phyloP scores from a whole-genome alignment of 768 basidiomycete genomes.

The Leccinum variicolor region DNA sequence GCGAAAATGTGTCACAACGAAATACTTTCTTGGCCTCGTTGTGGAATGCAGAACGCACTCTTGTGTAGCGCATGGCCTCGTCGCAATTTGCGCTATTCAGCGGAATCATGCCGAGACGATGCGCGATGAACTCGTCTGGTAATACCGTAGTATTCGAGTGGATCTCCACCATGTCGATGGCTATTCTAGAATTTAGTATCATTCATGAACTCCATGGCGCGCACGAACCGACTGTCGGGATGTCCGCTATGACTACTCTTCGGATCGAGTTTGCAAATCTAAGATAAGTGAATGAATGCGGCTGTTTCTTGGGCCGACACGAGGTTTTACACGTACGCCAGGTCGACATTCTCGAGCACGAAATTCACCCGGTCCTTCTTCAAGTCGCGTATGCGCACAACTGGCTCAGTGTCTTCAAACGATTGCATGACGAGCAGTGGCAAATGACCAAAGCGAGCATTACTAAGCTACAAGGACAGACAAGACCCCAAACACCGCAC shows the following conservation, averaged over 20 bases:
- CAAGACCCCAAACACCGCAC: constrained; percentile 23
- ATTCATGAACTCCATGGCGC: neutral
- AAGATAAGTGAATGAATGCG: constrained; percentile 11
- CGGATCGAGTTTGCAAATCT: constrained; percentile 95
- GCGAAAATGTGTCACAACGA: constrained; percentile 1
- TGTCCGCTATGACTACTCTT: constrained; percentile 93
- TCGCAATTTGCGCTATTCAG: constrained; percentile 85
- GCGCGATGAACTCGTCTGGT: constrained; percentile 96
- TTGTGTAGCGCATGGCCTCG: constrained; percentile 77
- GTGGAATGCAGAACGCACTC: constrained; percentile 43
- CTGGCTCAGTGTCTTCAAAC: constrained; percentile 50
- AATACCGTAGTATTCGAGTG: constrained; percentile 88
- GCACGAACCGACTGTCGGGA: constrained; percentile 87
- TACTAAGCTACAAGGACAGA: neutral
- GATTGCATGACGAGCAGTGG: constrained; percentile 29
- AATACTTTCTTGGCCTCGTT: neutral
- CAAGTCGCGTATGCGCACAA: constrained; percentile 79
- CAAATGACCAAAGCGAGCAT: neutral
- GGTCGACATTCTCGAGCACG: constrained; percentile 92
- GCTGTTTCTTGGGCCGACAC: neutral
- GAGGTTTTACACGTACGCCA: constrained; percentile 61
- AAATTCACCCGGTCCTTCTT: constrained; percentile 88
- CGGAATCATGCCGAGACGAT: constrained; percentile 93
- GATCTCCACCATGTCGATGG: constrained; percentile 96
- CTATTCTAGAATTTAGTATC: constrained; percentile 38